These are phyloP conservation scores for Dorcoceras hygrometricum DNA, from an alignment of 257 asterid species.

Conservation along the genomic window DNA sequence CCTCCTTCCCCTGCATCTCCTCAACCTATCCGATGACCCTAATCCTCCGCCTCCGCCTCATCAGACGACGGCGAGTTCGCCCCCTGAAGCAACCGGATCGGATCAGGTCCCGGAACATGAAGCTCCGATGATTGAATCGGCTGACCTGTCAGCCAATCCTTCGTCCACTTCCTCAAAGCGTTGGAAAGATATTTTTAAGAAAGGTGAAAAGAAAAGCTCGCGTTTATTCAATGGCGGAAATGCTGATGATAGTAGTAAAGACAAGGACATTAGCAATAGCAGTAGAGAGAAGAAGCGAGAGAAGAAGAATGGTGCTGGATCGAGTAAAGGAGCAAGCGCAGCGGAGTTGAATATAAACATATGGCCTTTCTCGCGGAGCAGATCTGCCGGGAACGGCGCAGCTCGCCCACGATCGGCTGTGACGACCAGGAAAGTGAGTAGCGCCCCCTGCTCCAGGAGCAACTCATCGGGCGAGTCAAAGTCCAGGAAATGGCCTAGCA, in stretches of 20 bases:
- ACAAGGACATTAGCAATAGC: not conserved
- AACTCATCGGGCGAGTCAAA: conserved; percentile 89
- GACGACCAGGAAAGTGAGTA: conserved; percentile 68
- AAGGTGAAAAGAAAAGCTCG: conserved; percentile 28
- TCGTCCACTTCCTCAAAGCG: conserved; percentile 64
- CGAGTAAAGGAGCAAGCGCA: conserved; percentile 27
- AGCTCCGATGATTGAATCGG: conserved; percentile 22
- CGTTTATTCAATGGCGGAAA: conserved; percentile 22
- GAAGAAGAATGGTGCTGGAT: conserved; percentile 41
- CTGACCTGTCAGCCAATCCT: conserved; percentile 30
- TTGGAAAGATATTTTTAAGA: conserved; percentile 76
- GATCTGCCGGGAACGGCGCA: conserved; percentile 90
- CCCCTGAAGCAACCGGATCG: conserved; percentile 36
- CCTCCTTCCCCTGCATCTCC: conserved; percentile 74
- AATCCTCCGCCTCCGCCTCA: conserved; percentile 13
- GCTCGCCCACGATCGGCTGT: conserved; percentile 54
- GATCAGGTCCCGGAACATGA: conserved; percentile 23
- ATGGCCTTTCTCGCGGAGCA: conserved; percentile 91
- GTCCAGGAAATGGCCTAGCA: conserved; percentile 68
- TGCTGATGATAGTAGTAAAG: conserved; percentile 5
- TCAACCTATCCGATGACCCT: conserved; percentile 32
- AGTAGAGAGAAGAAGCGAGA: conserved; percentile 46
- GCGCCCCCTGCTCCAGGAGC: conserved; percentile 97
- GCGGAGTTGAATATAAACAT: conserved; percentile 88
- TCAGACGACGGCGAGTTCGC: not conserved